Conservation (phyloP, 352 stramenopile species). For the Blastocystis sp. region DNA sequence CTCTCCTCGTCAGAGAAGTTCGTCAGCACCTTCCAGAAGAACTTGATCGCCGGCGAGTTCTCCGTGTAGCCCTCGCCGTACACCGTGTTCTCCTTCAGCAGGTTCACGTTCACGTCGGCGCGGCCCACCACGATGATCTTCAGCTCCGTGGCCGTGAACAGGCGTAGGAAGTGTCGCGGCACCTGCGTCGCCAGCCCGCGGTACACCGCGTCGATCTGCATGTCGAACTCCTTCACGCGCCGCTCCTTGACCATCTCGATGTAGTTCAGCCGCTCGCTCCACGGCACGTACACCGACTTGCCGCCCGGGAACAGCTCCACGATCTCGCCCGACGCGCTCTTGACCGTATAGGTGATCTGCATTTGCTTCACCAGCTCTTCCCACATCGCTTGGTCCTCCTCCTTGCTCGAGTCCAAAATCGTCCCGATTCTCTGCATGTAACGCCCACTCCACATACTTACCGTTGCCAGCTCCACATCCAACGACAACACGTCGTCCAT, state of each 20-base stretch:
- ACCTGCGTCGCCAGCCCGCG: conserved; percentile 82
- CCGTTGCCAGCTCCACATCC: conserved; percentile 78
- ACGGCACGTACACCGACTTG: conserved; percentile 49
- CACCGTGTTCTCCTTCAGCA: conserved; percentile 73
- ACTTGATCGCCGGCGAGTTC: conserved; percentile 79
- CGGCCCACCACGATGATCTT: conserved; percentile 71
- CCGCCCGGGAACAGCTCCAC: conserved; percentile 70
- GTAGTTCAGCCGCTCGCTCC: conserved; percentile 68
- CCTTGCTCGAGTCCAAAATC: conserved; percentile 26
- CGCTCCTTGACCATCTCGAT: conserved; percentile 63
- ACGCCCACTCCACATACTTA: background rate
- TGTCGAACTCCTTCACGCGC: conserved; percentile 69
- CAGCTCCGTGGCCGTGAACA: conserved; percentile 73
- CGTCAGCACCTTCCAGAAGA: conserved; percentile 85
- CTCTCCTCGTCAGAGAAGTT: conserved; percentile 84
- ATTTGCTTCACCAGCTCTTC: conserved; percentile 34
- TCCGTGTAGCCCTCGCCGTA: conserved; percentile 85
- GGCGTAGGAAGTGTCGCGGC: conserved; percentile 80
- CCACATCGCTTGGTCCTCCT: conserved; percentile 19
- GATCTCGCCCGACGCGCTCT: conserved; percentile 12
- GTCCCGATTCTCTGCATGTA: conserved; percentile 22
- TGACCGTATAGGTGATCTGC: conserved; percentile 70
- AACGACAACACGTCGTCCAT: conserved; percentile 80
- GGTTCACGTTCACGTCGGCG: conserved; percentile 71
- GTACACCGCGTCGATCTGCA: conserved; percentile 74